phyloP scores from a whole-genome alignment of 768 basidiomycete species.

The Kwoniella shandongensis region DNA sequence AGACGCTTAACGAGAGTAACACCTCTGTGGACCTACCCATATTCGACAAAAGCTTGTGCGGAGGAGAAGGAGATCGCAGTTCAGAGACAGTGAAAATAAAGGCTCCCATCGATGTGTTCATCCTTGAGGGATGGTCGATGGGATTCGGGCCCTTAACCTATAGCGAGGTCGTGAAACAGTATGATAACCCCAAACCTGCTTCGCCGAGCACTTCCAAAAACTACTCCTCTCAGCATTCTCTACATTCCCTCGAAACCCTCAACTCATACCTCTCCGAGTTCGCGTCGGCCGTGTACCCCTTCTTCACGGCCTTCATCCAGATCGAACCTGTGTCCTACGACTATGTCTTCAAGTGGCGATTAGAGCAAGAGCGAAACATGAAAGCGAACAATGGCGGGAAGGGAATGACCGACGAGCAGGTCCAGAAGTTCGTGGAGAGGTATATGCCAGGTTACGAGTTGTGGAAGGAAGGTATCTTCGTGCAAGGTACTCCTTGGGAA shows the following conservation, averaged over 20 bases:
- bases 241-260: slow-evolving; percentile 21
- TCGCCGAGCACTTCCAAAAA: slow-evolving; percentile 11
- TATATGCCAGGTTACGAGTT: slow-evolving; percentile 95
- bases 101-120: slow-evolving; percentile 70
- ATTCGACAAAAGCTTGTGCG: slow-evolving; percentile 81
- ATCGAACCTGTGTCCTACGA: slow-evolving; percentile 56
- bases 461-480: slow-evolving; percentile 66
- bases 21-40: slow-evolving; percentile 54
- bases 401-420: slow-evolving; percentile 85
- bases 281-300: slow-evolving; percentile 63
- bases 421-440: slow-evolving; percentile 76
- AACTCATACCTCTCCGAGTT: slow-evolving; percentile 61
- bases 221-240: slow-evolving; percentile 26
- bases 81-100: slow-evolving; percentile 58
- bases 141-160: slow-evolving; percentile 56
- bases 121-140: slow-evolving; percentile 95
- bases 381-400: slow-evolving; percentile 77
- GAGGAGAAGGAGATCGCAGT: slow-evolving; percentile 80
- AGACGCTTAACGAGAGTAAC: slow-evolving; percentile 53
- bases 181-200: slow-evolving; percentile 17
- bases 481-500: slow-evolving; percentile 21
- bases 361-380: slow-evolving; percentile 88
- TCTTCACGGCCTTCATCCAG: slow-evolving; percentile 75
- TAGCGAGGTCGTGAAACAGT: slow-evolving; percentile 5
- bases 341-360: slow-evolving; percentile 80